Percentiles rank a stretch among this genome's conserved stretches.
phyloP scores from a whole-genome alignment of 176 grass and related monocot species.

The Elymus sibiricus region DNA sequence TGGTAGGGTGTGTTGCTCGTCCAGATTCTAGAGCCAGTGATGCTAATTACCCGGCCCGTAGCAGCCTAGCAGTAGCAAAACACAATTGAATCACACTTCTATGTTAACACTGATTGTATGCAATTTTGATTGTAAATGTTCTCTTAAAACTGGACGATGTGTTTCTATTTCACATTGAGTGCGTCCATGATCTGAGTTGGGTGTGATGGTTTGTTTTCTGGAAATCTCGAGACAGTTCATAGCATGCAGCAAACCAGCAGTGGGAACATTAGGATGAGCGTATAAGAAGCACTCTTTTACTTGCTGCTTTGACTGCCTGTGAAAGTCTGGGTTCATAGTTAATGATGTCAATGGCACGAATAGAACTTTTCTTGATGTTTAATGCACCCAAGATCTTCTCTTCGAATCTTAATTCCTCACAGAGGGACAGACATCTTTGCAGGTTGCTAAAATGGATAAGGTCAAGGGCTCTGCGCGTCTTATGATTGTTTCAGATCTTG shows the following conservation, averaged over 20 bases:
- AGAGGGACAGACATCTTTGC: conserved; percentile 1
- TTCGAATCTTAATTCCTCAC: not conserved
- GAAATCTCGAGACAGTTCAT: no score
- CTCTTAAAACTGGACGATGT: not conserved
- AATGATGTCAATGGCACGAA: not conserved
- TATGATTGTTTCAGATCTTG: conserved; percentile 97
- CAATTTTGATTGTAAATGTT: not conserved
- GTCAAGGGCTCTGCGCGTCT: conserved; percentile 72
- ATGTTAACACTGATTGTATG: not conserved
- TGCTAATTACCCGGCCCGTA: not conserved
- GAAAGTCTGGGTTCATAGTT: not conserved
- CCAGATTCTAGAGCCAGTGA: not conserved
- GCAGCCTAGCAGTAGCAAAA: not conserved
- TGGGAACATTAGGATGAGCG: not conserved
- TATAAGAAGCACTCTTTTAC: not conserved
- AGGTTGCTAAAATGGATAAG: conserved; percentile 73
- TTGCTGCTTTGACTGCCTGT: not conserved
- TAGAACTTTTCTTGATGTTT: not conserved
- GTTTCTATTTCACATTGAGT: not conserved
- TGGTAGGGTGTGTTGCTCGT: not conserved
- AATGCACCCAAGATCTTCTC: not conserved
- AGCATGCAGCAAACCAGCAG: no score
- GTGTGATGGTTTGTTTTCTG: not conserved
- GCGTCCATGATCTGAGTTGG: not conserved
- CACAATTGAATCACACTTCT: not conserved